Percentiles rank a stretch among this genome's conserved stretches.
Conservation (phyloP, 176 grass and related monocot species). For the Dactylis glomerata region DNA sequence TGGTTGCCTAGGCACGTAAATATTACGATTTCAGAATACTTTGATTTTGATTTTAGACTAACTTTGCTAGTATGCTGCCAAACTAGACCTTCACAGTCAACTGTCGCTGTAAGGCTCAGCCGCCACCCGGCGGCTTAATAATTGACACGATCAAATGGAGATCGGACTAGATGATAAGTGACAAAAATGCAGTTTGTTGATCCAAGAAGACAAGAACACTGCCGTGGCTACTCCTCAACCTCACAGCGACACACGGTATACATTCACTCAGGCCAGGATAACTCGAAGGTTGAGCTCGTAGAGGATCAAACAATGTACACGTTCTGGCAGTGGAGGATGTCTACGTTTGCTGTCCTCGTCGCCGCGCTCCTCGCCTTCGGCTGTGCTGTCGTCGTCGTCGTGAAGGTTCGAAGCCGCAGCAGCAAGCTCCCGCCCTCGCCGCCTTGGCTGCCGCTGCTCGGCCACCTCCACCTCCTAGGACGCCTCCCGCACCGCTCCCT, state of each 20-base stretch:
- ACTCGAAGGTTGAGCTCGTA: not conserved
- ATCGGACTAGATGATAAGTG: no score
- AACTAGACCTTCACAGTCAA: no score
- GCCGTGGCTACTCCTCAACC: not conserved
- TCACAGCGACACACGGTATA: not conserved
- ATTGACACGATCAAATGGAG: no score
- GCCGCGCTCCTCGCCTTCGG: slow-evolving; percentile 9
- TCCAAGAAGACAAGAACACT: not conserved
- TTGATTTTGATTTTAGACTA: no score
- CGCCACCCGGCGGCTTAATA: no score
- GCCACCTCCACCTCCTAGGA: slow-evolving; percentile 53
- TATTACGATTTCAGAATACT: no score
- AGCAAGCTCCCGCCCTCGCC: slow-evolving; percentile 61
- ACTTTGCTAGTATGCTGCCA: no score
- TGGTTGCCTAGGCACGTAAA: no score
- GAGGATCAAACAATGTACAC: not conserved
- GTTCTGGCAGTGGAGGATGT: not conserved
- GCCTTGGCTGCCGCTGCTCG: slow-evolving; percentile 47
- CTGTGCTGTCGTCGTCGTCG: not conserved
- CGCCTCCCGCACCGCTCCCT: slow-evolving; percentile 52
- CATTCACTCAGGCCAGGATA: not conserved
- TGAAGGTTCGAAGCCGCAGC: not conserved
- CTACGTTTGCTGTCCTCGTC: slow-evolving; percentile 5
- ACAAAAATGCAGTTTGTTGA: no score
- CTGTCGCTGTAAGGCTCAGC: no score